These are phyloP conservation scores for Antitrichia curtipendula DNA, from an alignment of 225 moss, liverwort and hornwort genomes.

Conservation along the genomic window DNA sequence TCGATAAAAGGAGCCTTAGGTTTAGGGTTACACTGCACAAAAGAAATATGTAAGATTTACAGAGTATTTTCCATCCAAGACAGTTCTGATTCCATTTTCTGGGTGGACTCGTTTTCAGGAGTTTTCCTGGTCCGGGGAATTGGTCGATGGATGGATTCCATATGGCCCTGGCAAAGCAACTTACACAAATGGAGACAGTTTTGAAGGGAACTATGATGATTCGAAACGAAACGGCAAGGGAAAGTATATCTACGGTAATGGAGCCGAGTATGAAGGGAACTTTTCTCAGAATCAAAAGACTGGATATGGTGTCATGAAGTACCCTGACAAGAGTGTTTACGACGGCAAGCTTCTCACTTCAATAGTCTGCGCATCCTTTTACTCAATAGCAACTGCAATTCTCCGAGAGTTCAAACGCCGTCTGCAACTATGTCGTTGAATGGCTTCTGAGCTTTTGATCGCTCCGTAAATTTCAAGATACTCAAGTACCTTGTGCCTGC, in stretches of 20 bases:
- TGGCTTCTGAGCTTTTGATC: neutral
- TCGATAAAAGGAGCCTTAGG: neutral
- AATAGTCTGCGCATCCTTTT: neutral
- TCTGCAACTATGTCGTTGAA: neutral
- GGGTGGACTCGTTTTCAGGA: constrained; percentile 10
- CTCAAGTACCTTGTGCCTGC: neutral
- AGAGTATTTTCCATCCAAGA: neutral
- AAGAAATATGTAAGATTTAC: neutral
- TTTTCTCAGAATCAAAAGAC: constrained; percentile 75
- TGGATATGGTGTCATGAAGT: constrained; percentile 71
- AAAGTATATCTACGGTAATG: constrained; percentile 50
- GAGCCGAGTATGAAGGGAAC: constrained; percentile 67
- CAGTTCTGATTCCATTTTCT: neutral
- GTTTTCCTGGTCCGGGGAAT: constrained; percentile 62
- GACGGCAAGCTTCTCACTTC: constrained; percentile 20
- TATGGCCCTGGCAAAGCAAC: constrained; percentile 54
- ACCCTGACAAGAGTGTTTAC: constrained; percentile 63
- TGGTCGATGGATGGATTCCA: constrained; percentile 75
- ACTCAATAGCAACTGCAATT: neutral
- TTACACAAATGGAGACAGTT: constrained; percentile 69
- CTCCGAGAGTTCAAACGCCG: neutral
- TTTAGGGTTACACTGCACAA: neutral
- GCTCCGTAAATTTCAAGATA: neutral
- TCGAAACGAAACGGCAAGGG: constrained; percentile 73
- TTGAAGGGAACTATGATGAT: constrained; percentile 68